Percentiles rank a stretch among this genome's conserved stretches.
Conservation (phyloP, 371 early-diverging fungal genomes). For the Mortierella sp. region DNA sequence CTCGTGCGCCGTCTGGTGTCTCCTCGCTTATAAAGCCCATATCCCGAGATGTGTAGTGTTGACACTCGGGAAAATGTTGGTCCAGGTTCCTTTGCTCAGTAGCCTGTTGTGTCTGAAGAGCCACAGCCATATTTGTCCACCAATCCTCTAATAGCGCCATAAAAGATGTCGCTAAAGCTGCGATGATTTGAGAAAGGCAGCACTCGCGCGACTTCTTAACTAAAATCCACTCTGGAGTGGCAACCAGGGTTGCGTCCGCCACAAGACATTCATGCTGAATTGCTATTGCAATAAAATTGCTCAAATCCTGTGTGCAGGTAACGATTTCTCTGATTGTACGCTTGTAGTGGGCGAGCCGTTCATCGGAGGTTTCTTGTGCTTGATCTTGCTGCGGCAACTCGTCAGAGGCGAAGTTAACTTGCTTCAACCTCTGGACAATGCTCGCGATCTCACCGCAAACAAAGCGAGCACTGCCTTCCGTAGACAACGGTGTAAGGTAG, state of each 20-base stretch:
- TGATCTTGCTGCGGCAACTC: constrained; percentile 14
- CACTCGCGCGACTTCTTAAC: constrained; percentile 47
- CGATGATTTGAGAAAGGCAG: constrained; percentile 36
- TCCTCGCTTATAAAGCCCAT: constrained; percentile 42
- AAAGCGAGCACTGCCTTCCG: constrained; percentile 18
- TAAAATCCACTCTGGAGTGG: constrained; percentile 42
- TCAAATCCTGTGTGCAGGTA: constrained; percentile 33
- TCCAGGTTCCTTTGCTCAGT: not conserved
- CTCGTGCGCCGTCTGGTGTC: not conserved
- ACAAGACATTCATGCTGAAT: constrained; percentile 47
- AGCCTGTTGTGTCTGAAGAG: constrained; percentile 1
- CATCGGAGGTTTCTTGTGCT: not conserved
- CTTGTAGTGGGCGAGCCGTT: constrained; percentile 20
- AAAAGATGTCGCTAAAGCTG: constrained; percentile 40
- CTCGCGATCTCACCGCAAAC: constrained; percentile 37
- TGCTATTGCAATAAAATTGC: constrained; percentile 37
- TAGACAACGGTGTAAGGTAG: constrained; percentile 28
- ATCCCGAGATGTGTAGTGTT: constrained; percentile 1
- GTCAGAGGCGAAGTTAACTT: constrained; percentile 7
- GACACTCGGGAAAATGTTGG: constrained; percentile 11
- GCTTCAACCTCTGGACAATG: constrained; percentile 25
- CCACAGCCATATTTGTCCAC: constrained; percentile 45
- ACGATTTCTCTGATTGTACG: constrained; percentile 37
- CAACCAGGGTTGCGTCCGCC: constrained; percentile 35
- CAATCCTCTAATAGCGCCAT: constrained; percentile 48